Evolutionary conservation across 371 early-diverging fungal genomes (phyloP), one percentile per base, ranked within the genome.

Genomic region (Amoeboaphelidium protococcarum): DNA sequence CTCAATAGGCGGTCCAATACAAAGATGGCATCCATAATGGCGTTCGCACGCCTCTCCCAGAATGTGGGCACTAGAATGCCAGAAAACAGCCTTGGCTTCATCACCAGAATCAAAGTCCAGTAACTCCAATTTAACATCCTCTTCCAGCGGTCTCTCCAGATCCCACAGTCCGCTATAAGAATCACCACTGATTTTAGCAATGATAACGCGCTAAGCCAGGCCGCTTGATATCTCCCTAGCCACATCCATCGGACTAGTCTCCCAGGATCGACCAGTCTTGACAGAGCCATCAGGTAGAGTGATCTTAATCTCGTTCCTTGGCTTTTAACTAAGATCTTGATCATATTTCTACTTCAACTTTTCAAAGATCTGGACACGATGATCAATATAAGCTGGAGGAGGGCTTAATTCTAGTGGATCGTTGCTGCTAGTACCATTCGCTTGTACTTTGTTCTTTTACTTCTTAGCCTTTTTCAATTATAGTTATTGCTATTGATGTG

Each of bases 51-150:
- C 95, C 60, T 94, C 92, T 49, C 99, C 99, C 45, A 99, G 66
- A 58, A 98, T 78, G 65, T 98, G 99, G 1, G 99, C 98, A 56
- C 88, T 86, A n/a, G 94, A 92, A 62, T 98, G 99, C 98, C 98
- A 98, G 64, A 92, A 99, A 13, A 98, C 97, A 58, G 71, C 69
- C 63, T 83, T 80, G 23, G 66, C 76, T 61, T 58, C 45, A 52
- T 94, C 95, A n/a, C n/a, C n/a, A 46, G 80, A 61, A 40, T 94
- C 94, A 72, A 99, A 99, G 52, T 87, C 92, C 24, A 96, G 64
- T 37, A 99, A 72, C 62, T 94, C 83, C 46, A 99, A 64, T 46
- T 53, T 58, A 64, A 81, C 79, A 43, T 76, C 75, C 26, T 56
- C 54, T 59, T 87, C 85, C 19, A 99, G 53, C 41, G 87, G 88